Evolutionary conservation across 805 yeast species (phyloP).

Genomic region (Maudiozyma barnettii): DNA sequence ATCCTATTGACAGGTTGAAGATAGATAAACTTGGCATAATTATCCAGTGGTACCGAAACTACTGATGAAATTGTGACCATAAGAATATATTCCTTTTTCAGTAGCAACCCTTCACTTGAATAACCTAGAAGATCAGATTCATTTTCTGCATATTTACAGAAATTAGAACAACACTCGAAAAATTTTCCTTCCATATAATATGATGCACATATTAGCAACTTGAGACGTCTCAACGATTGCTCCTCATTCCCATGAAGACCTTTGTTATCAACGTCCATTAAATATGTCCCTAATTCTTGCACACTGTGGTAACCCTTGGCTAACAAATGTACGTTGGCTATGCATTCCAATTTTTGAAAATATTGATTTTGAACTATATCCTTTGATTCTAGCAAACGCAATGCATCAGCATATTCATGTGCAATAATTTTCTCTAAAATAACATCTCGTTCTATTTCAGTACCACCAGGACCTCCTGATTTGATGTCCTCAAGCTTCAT

Average conservation of each 20-base stretch:
- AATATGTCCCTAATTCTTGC: slow-evolving; percentile 19
- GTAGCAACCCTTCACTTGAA: slow-evolving; percentile 5
- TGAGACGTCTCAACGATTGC: slow-evolving; percentile 9
- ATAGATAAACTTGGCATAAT: slow-evolving; percentile 18
- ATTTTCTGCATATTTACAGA: slow-evolving; percentile 11
- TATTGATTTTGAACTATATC: slow-evolving; percentile 3
- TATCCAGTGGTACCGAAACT: slow-evolving; percentile 22
- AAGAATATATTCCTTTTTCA: slow-evolving; percentile 14
- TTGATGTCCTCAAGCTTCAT: not conserved
- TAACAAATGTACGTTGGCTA: slow-evolving; percentile 12
- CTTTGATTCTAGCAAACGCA: slow-evolving; percentile 12
- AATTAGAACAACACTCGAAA: slow-evolving; percentile 15
- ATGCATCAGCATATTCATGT: slow-evolving; percentile 19
- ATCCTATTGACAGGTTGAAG: slow-evolving; percentile 12
- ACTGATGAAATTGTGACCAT: slow-evolving; percentile 19
- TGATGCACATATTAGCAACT: slow-evolving; percentile 11
- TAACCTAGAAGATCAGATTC: slow-evolving; percentile 8
- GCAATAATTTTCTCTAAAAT: slow-evolving; percentile 9
- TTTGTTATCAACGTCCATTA: slow-evolving; percentile 3
- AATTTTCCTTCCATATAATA: slow-evolving; percentile 16
- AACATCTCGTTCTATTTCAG: not conserved
- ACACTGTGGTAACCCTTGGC: slow-evolving; percentile 13
- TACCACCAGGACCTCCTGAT: not conserved
- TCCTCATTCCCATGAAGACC: slow-evolving; percentile 6
- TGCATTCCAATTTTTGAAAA: slow-evolving; percentile 13